Conservation (phyloP, 2,329 filamentous ascomycete genomes). For the Chrysoporthe austroafricana region DNA sequence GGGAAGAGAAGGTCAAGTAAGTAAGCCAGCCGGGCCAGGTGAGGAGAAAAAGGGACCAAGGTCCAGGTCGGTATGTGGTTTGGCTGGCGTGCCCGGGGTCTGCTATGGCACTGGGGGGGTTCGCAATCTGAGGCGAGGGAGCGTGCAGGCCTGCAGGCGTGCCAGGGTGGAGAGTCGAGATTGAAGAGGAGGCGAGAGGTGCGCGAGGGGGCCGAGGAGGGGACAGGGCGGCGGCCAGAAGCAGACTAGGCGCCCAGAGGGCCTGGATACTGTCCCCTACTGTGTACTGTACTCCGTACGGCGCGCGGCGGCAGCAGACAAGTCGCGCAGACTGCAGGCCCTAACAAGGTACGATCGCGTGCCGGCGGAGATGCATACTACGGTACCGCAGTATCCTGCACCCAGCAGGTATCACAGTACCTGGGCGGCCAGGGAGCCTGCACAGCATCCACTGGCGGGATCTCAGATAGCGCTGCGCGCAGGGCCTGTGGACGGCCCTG, state of each 20-base stretch:
- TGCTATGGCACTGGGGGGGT: background rate
- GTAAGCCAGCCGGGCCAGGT: background rate
- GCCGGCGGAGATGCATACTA: constrained; percentile 2
- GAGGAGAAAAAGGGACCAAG: constrained; percentile 8
- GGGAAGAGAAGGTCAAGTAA: background rate
- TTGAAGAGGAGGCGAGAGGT: constrained; percentile 2
- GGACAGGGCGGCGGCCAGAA: background rate
- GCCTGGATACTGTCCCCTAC: too few species aligned
- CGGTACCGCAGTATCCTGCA: background rate
- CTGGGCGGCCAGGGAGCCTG: background rate
- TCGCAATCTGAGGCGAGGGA: constrained; percentile 16
- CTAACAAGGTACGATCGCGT: constrained; percentile 6
- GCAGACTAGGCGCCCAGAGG: background rate
- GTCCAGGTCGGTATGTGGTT: background rate
- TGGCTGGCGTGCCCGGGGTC: background rate
- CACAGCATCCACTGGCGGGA: constrained; percentile 8
- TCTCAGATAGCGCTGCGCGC: too few species aligned
- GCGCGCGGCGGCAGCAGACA: background rate
- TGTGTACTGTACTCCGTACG: too few species aligned
- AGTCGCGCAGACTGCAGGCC: background rate
- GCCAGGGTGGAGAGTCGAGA: background rate
- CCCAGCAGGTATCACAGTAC: background rate
- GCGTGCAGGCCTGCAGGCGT: constrained; percentile 3
- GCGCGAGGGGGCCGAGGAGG: constrained; percentile 5
- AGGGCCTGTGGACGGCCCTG: background rate